These are phyloP conservation scores for Lantana camara DNA, from an alignment of 257 asterid genomes.

Conservation along the genomic window DNA sequence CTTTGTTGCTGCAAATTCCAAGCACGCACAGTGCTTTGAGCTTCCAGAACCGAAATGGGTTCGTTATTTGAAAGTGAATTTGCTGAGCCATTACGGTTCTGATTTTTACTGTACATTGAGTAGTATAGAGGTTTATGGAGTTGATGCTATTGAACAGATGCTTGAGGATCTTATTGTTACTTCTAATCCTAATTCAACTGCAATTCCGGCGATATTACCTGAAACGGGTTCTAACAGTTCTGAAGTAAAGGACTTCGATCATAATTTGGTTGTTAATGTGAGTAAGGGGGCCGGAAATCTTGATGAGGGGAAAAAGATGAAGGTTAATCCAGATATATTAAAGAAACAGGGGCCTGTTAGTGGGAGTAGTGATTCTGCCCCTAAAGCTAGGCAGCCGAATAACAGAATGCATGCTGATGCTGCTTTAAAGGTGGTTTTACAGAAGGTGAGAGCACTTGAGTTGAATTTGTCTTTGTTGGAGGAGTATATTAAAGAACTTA, in stretches of 20 bases:
- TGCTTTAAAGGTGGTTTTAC: constrained; percentile 81
- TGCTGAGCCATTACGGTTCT: constrained; percentile 84
- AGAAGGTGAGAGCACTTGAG: constrained; percentile 90
- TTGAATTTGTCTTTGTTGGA: constrained; percentile 73
- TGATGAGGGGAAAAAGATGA: constrained; percentile 46
- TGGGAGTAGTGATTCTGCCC: constrained; percentile 46
- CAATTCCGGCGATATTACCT: constrained; percentile 37
- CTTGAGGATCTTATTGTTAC: constrained; percentile 89
- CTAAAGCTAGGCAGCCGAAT: constrained; percentile 55
- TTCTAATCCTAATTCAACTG: constrained; percentile 56
- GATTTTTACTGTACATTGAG: constrained; percentile 93
- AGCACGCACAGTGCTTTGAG: constrained; percentile 83
- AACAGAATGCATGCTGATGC: constrained; percentile 90
- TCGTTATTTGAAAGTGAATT: constrained; percentile 76
- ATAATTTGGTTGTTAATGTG: constrained; percentile 34
- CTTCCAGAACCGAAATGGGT: constrained; percentile 90
- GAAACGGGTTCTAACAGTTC: constrained; percentile 41
- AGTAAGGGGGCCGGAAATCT: constrained; percentile 40
- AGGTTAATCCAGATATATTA: constrained; percentile 36
- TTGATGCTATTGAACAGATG: constrained; percentile 95
- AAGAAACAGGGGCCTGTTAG: constrained; percentile 38
- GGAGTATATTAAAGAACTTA: constrained; percentile 85
- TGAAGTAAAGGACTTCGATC: constrained; percentile 35
- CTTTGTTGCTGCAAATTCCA: constrained; percentile 78
- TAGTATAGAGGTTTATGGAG: constrained; percentile 90